Conservation (phyloP, 139 green algal genomes). For the Ettlia oleoabundans region DNA sequence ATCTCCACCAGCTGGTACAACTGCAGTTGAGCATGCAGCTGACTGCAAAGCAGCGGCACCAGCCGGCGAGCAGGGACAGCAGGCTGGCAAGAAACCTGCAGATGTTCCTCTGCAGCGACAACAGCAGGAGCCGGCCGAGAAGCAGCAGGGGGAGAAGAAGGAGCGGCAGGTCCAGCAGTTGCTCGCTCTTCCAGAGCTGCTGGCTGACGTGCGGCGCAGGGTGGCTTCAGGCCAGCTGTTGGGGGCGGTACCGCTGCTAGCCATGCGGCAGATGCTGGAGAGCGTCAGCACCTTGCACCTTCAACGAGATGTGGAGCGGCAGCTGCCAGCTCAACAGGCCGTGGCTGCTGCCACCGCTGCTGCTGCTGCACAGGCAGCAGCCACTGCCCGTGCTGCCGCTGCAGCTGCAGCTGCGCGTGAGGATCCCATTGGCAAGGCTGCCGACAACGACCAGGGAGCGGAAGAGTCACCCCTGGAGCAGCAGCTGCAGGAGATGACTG, state of each 20-base stretch:
- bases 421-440: neutral
- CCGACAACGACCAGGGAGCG: no score
- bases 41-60: neutral
- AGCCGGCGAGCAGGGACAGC: neutral
- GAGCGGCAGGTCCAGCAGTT: no score
- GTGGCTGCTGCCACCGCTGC: neutral
- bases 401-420: neutral
- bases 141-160: no score
- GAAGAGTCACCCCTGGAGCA: no score
- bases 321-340: neutral
- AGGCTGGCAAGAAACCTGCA: neutral
- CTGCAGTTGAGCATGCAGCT: neutral
- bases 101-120: neutral
- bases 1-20: neutral
- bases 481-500: neutral
- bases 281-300: constrained; percentile 4
- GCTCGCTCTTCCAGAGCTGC: neutral
- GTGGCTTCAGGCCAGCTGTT: constrained; percentile 8
- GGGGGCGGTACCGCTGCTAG: neutral
- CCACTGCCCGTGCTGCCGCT: neutral
- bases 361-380: neutral
- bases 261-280: constrained; percentile 22
- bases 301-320: neutral
- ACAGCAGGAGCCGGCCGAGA: no score
- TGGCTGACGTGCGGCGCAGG: constrained; percentile 3